A percentile compares a stretch with the other conserved stretches of the same genome.
Conservation (phyloP, 108 stramenopile species). For the Craspedostauros australis region DNA sequence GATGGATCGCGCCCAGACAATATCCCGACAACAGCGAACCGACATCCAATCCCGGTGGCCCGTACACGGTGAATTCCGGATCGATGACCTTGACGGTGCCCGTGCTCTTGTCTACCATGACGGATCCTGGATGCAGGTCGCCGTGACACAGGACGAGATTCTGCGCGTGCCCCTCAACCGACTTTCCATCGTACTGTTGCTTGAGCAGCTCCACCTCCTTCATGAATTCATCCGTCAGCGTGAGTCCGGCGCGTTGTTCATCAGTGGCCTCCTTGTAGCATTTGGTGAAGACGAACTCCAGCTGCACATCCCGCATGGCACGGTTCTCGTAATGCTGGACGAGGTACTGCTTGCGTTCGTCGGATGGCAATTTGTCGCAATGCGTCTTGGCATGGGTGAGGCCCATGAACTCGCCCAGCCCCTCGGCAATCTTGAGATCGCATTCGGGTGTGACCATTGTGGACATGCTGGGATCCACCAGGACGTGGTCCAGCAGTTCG, state of each 20-base stretch:
- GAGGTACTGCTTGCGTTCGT: constrained; percentile 40
- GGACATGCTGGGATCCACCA: constrained; percentile 23
- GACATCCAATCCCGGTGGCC: constrained; percentile 76
- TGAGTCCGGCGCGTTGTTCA: constrained; percentile 50
- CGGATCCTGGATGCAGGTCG: constrained; percentile 77
- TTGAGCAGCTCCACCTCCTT: constrained; percentile 53
- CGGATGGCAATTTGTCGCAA: constrained; percentile 33
- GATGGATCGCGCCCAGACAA: constrained; percentile 63
- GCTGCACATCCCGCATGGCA: constrained; percentile 67
- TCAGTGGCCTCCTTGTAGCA: constrained; percentile 66
- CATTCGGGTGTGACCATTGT: constrained; percentile 12
- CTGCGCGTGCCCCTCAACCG: constrained; percentile 4
- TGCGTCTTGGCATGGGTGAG: constrained; percentile 65
- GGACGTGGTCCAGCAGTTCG: constrained; percentile 61
- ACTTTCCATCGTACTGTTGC: constrained; percentile 56
- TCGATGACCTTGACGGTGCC: constrained; percentile 62
- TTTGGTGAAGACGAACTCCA: constrained; percentile 81
- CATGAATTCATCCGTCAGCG: constrained; percentile 48
- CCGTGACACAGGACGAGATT: constrained; percentile 63
- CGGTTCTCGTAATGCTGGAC: constrained; percentile 64
- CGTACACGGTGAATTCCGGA: constrained; percentile 83
- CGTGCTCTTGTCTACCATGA: constrained; percentile 48
- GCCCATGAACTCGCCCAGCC: constrained; percentile 75
- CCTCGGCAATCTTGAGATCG: constrained; percentile 33
- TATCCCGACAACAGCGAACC: constrained; percentile 71